These are phyloP conservation scores for Nakazawaea sp. DNA, from an alignment of 805 yeast genomes.

Conservation along the genomic window DNA sequence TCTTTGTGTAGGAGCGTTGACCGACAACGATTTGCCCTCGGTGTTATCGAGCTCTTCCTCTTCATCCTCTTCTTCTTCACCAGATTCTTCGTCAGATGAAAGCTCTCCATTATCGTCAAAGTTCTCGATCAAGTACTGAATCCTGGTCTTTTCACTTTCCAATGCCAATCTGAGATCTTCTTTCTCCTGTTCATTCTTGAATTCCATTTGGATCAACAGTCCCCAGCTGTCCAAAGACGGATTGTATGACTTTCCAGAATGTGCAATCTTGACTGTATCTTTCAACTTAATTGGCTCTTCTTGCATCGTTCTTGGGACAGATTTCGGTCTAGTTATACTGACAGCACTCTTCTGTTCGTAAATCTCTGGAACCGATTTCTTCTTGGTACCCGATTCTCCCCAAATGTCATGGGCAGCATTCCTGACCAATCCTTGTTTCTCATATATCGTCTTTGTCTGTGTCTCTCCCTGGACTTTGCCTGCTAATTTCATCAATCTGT, in stretches of 20 bases:
- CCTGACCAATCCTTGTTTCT: conserved; percentile 56
- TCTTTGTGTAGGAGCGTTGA: conserved; percentile 60
- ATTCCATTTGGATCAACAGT: conserved; percentile 59
- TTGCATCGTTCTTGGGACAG: conserved; percentile 48
- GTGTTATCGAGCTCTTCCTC: conserved; percentile 24
- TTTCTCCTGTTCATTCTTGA: conserved; percentile 51
- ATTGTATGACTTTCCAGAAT: conserved; percentile 89
- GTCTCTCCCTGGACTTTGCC: conserved; percentile 61
- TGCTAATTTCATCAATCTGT: conserved; percentile 64
- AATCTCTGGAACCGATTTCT: conserved; percentile 28
- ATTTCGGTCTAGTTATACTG: conserved; percentile 46
- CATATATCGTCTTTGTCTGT: conserved; percentile 44
- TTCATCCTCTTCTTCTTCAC: conserved; percentile 31
- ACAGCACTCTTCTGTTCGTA: conserved; percentile 22
- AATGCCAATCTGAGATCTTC: conserved; percentile 60
- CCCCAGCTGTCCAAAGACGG: conserved; percentile 86
- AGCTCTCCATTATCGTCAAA: conserved; percentile 52
- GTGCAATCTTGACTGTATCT: conserved; percentile 48
- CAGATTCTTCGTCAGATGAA: conserved; percentile 28
- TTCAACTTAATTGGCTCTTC: conserved; percentile 47
- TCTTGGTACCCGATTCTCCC: conserved; percentile 34
- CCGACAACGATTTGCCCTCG: conserved; percentile 44
- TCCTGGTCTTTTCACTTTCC: conserved; percentile 55
- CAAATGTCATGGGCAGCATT: conserved; percentile 61
- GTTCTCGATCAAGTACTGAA: conserved; percentile 58